Conservation (phyloP, 345 rosid genomes). For the Aquilaria malaccensis region DNA sequence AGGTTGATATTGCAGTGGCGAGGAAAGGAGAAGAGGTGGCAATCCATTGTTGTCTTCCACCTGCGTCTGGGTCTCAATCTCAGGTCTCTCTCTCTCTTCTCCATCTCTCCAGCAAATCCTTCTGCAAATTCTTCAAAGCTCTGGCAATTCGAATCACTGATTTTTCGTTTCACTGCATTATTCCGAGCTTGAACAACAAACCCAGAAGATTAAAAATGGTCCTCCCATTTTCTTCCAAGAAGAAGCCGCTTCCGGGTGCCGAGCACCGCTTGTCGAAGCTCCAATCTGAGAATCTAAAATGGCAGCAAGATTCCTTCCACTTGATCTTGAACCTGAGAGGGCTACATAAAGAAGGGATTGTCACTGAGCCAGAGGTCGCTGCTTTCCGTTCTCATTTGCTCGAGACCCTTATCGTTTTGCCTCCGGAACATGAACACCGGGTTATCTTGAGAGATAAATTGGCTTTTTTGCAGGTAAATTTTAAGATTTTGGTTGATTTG, state of each 20-base stretch:
- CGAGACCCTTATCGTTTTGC: slow-evolving; percentile 51
- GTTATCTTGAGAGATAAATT: slow-evolving; percentile 51
- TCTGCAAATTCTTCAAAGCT: background rate
- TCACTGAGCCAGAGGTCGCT: slow-evolving; percentile 43
- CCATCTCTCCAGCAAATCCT: no score
- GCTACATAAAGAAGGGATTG: slow-evolving; percentile 58
- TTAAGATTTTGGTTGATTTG: background rate
- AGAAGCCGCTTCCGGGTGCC: slow-evolving; percentile 34
- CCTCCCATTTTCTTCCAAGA: slow-evolving; percentile 67
- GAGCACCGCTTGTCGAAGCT: slow-evolving; percentile 51
- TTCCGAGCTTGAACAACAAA: slow-evolving; percentile 1
- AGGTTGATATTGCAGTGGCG: no score
- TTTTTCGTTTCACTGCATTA: slow-evolving; percentile 8
- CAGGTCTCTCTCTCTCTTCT: no score
- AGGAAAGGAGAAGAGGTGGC: no score
- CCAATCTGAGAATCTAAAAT: slow-evolving; percentile 71
- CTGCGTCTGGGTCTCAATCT: no score
- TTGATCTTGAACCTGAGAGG: slow-evolving; percentile 71
- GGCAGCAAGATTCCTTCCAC: slow-evolving; percentile 81
- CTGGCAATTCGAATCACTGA: slow-evolving; percentile 21
- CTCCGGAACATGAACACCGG: slow-evolving; percentile 42
- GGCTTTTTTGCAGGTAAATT: slow-evolving; percentile 62
- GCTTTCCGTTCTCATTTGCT: slow-evolving; percentile 56
- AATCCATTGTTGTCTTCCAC: no score
- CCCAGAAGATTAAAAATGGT: slow-evolving; percentile 36